Evolutionary conservation across 2,329 filamentous ascomycete genomes (phyloP), one percentile per base, ranked within the genome.

Genomic region (Botryotinia calthae): DNA sequence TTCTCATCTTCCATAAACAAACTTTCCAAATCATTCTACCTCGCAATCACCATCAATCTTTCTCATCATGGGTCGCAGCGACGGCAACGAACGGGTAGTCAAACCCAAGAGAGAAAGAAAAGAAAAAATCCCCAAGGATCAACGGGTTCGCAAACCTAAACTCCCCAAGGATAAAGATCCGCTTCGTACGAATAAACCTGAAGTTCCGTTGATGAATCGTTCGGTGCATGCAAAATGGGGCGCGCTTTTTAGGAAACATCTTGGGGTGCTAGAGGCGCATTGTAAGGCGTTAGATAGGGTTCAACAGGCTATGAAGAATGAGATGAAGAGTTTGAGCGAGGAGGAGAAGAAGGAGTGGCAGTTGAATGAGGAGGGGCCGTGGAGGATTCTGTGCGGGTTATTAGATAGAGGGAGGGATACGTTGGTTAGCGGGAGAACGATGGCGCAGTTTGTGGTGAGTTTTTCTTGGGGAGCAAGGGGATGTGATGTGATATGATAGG

Each of bases 191-290:
- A 73, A 72, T 18, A 71, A 62, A 28, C 70, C 72, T 0, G 34
- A 34, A 20, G 65, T 54, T 16, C 75, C 74, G 25, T 73, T 78
- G 34, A 73, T 70, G 34, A 76, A 78, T 63, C 72, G 69, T 28
- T 73, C 73, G 1, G 63, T 72, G 72, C 84, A 84, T 76, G 81
- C 81, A 34, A 85, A 81, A 46, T 80, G 80, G 70, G 76, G 76
- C 4, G 74, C 74, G 40, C 44, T 80, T 28, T 78, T 79, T 56
- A 77, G 76, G 72, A 78, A 76, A 62, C 77, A 79, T 66, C 46
- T 79, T 44, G 76, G 75, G 4, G 44, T 79, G 8, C 69, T 79
- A 2, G 79, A 80, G 69, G 62, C 73, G n/a, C 78, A 79, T 73
- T 75, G 79, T 51, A 72, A 68, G 37, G 31, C 44, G 16, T 16